Base-by-base conservation (phyloP, 2,329 filamentous ascomycete genomes). In the Neobulgaria alba region DNA sequence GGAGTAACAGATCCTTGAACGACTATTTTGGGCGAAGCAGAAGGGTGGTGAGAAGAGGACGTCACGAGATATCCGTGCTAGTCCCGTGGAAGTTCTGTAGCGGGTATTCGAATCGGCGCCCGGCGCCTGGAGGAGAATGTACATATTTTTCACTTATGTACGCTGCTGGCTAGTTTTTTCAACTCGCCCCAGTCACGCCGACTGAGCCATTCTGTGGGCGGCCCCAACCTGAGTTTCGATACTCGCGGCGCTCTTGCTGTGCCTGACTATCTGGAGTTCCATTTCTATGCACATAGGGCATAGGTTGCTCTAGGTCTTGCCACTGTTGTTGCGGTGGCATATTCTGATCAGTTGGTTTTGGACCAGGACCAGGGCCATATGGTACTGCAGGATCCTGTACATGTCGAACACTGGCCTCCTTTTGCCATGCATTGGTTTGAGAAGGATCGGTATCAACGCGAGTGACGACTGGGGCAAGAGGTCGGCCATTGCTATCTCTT, bases 381-480 rank as follows among this genome's bases (percentile, higher is more conserved):
- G 9, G 64, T 35, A 62, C 52, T 10, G 66, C 60, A n/a, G 73
- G 67, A 31, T 81, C 76, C 52, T 79, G 74, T 23, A 94, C 77
- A 43, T 89, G 84, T 36, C 88, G 78, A 30, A 90, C 87, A 36
- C 84, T 88, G 50, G 78, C 82, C 62, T 94, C 88, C 58, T 86
- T 83, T 55, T 87, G 82, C 79, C 82, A 87, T 4, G 85, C 74
- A 38, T 66, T 64, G 26, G 72, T 69, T 57, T 79, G 74, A 16
- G 84, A 75, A 4, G 85, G 85, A 58, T 96, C 90, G n/a, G 83
- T 86, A 58, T 95, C 89, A 38, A 95, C 86, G 42, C 83, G 57
- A 63, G 64, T 82, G 26, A 79, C 73, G 31, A 78, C 67, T 29
- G 71, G 66, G 40, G 71, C 67, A 38, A 69, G 62, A 32, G 66